A percentile compares a stretch with the other conserved stretches of the same genome.
These are phyloP conservation scores for Sugiyamaella xylanicola DNA, from an alignment of 1,139 yeast genomes.

Conservation along the genomic window DNA sequence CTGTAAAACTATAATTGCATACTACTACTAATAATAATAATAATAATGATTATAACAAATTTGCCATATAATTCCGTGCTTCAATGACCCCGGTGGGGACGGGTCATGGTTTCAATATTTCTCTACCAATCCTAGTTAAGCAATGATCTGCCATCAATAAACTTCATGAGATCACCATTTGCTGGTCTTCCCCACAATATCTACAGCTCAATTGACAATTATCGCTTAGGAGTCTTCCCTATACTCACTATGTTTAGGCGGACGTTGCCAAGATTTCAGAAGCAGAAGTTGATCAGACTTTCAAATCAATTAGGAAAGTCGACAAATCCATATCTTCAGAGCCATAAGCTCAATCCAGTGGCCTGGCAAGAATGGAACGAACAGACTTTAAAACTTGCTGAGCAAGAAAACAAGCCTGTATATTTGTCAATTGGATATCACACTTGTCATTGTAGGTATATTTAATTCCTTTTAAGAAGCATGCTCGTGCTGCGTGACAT, in stretches of 20 bases:
- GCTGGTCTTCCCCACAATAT: too few species aligned
- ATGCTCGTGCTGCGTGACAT: too few species aligned
- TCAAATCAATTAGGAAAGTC: conserved; percentile 34
- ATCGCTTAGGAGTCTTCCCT: too few species aligned
- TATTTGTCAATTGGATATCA: conserved; percentile 45
- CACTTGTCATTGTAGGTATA: conserved; percentile 42
- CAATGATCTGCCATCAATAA: not conserved
- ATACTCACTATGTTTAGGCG: conserved; percentile 17
- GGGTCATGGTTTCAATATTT: too few species aligned
- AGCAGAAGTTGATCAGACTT: conserved; percentile 15
- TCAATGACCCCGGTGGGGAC: too few species aligned
- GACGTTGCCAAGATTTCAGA: conserved; percentile 19
- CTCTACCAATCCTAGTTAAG: too few species aligned
- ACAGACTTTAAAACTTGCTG: conserved; percentile 40
- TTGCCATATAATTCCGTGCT: too few species aligned
- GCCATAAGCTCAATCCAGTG: conserved; percentile 39
- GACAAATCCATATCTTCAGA: conserved; percentile 36
- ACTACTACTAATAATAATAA: too few species aligned
- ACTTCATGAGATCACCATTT: too few species aligned
- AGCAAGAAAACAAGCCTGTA: conserved; percentile 39
- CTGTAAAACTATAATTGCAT: not conserved
- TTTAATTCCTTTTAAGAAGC: too few species aligned
- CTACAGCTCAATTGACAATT: too few species aligned
- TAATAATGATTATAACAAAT: too few species aligned
- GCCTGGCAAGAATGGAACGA: conserved; percentile 46